These are phyloP conservation scores for Aspergillus sp. DNA, from an alignment of 2,329 filamentous ascomycete species.

Conservation along the genomic window DNA sequence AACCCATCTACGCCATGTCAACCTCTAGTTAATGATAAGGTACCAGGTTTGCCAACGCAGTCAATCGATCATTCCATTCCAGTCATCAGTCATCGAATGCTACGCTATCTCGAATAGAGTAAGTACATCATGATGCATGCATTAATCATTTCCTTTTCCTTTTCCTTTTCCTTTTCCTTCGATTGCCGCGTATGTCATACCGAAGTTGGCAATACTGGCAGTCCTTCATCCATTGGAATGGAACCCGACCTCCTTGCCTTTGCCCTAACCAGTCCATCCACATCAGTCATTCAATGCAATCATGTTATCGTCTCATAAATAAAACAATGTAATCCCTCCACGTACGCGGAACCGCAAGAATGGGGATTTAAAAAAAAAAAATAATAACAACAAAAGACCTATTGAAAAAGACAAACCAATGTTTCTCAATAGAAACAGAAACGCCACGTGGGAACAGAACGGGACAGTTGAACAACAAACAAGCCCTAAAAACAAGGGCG, in stretches of 20 bases:
- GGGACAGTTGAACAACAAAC: neutral
- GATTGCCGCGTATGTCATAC: neutral
- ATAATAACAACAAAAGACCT: neutral
- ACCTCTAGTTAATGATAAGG: neutral
- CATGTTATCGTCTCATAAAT: neutral
- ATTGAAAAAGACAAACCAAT: neutral
- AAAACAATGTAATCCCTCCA: neutral
- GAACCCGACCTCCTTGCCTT: neutral
- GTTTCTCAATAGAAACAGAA: neutral
- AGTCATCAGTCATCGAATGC: conserved; percentile 19
- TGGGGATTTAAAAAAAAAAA: neutral
- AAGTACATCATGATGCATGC: conserved; percentile 1
- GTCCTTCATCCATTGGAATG: neutral
- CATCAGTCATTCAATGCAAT: neutral
- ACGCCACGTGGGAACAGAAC: neutral
- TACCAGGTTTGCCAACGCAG: neutral
- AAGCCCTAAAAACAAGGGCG: neutral
- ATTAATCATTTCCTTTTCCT: neutral
- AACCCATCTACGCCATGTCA: neutral
- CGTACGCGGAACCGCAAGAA: neutral
- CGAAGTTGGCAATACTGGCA: neutral
- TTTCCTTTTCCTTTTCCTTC: neutral
- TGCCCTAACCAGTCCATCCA: neutral
- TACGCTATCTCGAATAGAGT: neutral
- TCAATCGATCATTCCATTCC: conserved; percentile 10